phyloP scores from a whole-genome alignment of 2,329 filamentous ascomycete genomes.

The Botrytis galanthina region DNA sequence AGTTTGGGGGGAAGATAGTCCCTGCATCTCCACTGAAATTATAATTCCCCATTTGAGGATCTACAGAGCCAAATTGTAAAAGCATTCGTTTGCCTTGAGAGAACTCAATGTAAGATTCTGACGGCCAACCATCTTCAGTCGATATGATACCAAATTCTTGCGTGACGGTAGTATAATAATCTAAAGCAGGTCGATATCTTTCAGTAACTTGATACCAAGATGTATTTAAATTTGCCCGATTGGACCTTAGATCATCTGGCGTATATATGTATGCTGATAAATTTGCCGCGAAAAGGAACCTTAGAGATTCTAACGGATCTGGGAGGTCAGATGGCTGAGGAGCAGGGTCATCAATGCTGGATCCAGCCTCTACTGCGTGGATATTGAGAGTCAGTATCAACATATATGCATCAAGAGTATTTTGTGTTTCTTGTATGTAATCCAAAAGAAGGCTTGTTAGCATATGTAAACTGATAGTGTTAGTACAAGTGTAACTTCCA shows the following conservation, averaged over 20 bases:
- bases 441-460: conserved; percentile 51
- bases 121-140: conserved; percentile 62
- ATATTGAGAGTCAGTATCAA: conserved; percentile 57
- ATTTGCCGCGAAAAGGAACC: conserved; percentile 47
- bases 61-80: conserved; percentile 54
- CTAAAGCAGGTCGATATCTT: conserved; percentile 46
- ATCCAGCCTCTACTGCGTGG: conserved; percentile 51
- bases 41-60: conserved; percentile 56
- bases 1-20: conserved; percentile 50
- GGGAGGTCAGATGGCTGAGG: conserved; percentile 48
- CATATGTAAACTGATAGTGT: conserved; percentile 49
- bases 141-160: conserved; percentile 39
- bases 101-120: conserved; percentile 57
- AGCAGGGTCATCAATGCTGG: conserved; percentile 44
- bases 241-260: conserved; percentile 46
- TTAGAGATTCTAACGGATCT: conserved; percentile 43
- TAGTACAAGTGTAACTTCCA: conserved; percentile 56
- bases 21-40: conserved; percentile 50
- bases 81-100: conserved; percentile 52
- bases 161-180: conserved; percentile 49
- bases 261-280: conserved; percentile 54
- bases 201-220: conserved; percentile 53
- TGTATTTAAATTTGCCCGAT: conserved; percentile 55
- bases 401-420: conserved; percentile 53
- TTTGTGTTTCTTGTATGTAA: conserved; percentile 53